These are phyloP conservation scores for Scheffersomyces lignosus DNA, from an alignment of 805 yeast genomes.

Conservation along the genomic window DNA sequence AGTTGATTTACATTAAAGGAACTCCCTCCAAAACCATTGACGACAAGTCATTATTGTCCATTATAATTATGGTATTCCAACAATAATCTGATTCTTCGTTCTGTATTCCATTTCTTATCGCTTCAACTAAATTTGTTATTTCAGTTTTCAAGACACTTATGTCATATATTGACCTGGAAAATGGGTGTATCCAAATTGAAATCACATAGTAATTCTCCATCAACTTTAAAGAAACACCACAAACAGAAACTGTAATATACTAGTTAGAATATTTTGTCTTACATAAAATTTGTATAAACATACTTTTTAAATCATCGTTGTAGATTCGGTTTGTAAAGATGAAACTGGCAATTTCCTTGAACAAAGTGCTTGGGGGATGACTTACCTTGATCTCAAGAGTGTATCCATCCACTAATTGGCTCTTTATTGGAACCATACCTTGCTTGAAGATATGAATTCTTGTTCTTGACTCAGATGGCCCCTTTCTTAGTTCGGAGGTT, in stretches of 20 bases:
- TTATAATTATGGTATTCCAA: background rate
- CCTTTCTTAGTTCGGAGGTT: background rate
- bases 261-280: slow-evolving; percentile 3
- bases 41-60: slow-evolving; percentile 1
- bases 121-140: background rate
- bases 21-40: slow-evolving; percentile 3
- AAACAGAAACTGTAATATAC: slow-evolving; percentile 5
- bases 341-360: slow-evolving; percentile 2
- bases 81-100: background rate
- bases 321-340: slow-evolving; percentile 6
- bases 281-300: background rate
- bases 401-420: slow-evolving; percentile 6
- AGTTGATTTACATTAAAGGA: too few relatives aligned
- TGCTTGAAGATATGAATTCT: slow-evolving; percentile 7
- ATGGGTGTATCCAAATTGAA: slow-evolving; percentile 4
- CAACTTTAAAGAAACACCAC: slow-evolving; percentile 8
- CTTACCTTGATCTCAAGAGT: slow-evolving; percentile 10
- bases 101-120: background rate
- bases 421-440: slow-evolving; percentile 7
- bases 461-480: too few relatives aligned
- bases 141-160: background rate
- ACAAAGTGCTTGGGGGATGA: slow-evolving; percentile 1
- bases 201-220: slow-evolving; percentile 2
- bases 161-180: background rate
- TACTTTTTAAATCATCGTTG: background rate